Base-by-base conservation (phyloP, 768 basidiomycete genomes). In the Boletus pseudopeckii region DNA sequence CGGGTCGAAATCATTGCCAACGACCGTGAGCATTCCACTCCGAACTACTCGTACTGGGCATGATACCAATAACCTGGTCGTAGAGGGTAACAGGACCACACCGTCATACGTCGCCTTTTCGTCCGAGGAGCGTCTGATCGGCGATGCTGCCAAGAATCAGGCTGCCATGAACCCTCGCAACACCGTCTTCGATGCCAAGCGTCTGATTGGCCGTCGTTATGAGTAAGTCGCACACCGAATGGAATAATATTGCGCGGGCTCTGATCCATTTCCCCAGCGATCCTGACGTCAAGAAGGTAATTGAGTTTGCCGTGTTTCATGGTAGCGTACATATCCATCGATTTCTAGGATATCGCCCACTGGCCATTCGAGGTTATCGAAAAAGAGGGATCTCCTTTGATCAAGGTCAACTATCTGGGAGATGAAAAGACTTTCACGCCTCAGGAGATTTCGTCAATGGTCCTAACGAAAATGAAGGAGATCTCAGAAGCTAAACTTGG, bases 361-460 rank as follows among this genome's bases (percentile, higher is more conserved):
- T 99, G 95, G 96, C 96, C 97, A 24, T 98, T 99, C 74, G 83
- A 88, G 73, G 95, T 98, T 66, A 79, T 94, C 62, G 96, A 97
- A 74, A 93, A 90, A 75, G 94, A 97, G 62, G 96, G 96, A 56
- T 96, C 97, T 52, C 97, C 97, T 48, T 76, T 93, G 76, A 94
- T 98, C 80, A 88, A 91, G 78, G 94, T 98, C 60, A 82, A 92
- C 68, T 98, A 99, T 77, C 86, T 97, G 58, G 81, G 82, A 59
- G 95, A 98, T 73, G 89, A 88, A 60, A 98, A 98, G 78, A 89
- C 88, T 54, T 98, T 98, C 80, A 92, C 87, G 64, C 97, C 92
- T 51, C 95, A 95, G 77, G 97, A 99, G 76, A 94, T 99, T 70
- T 99, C 97, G n/a, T 90, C 97, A 59, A 99, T 98, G 97, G 97